Evolutionary conservation across 2,329 filamentous ascomycete genomes (phyloP).

Genomic region (Domatiomyces globalis): DNA sequence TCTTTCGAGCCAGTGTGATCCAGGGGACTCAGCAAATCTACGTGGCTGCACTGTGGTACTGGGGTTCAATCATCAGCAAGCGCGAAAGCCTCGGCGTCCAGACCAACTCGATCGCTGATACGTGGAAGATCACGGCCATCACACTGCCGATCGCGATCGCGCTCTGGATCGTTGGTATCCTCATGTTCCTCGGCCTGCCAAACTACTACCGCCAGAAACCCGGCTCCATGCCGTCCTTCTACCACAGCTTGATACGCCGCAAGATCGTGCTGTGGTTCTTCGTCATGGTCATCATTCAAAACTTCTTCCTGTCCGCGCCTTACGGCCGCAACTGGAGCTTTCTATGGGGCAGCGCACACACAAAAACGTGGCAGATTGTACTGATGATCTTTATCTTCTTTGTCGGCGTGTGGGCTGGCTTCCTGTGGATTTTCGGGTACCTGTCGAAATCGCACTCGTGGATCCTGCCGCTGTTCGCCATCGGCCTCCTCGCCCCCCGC

Average conservation of each 20-base stretch:
- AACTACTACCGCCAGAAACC: conserved; percentile 53
- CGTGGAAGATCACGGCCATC: conserved; percentile 38
- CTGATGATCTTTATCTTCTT: conserved; percentile 37
- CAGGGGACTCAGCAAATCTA: conserved; percentile 55
- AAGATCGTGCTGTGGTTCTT: conserved; percentile 57
- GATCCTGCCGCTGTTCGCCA: conserved; percentile 54
- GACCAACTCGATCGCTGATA: conserved; percentile 17
- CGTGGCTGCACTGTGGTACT: conserved; percentile 51
- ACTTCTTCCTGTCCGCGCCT: conserved; percentile 52
- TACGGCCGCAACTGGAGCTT: conserved; percentile 56
- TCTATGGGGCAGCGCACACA: conserved; percentile 45
- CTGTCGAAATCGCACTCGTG: conserved; percentile 49
- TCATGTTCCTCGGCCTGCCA: conserved; percentile 48
- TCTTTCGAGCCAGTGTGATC: conserved; percentile 52
- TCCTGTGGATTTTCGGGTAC: conserved; percentile 39
- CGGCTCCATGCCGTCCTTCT: conserved; percentile 51
- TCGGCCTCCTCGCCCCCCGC: conserved; percentile 50
- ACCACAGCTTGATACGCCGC: conserved; percentile 45
- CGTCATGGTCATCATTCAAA: conserved; percentile 48
- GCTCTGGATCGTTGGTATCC: conserved; percentile 41
- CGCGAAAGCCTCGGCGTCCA: conserved; percentile 30
- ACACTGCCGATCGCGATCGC: conserved; percentile 44
- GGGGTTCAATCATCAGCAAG: conserved; percentile 44
- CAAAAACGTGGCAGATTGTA: conserved; percentile 42
- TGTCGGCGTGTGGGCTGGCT: conserved; percentile 42